A percentile compares a stretch with the other conserved stretches of the same genome.
Conservation (phyloP, 2,329 filamentous ascomycete species). For the Xylaria sp. region DNA sequence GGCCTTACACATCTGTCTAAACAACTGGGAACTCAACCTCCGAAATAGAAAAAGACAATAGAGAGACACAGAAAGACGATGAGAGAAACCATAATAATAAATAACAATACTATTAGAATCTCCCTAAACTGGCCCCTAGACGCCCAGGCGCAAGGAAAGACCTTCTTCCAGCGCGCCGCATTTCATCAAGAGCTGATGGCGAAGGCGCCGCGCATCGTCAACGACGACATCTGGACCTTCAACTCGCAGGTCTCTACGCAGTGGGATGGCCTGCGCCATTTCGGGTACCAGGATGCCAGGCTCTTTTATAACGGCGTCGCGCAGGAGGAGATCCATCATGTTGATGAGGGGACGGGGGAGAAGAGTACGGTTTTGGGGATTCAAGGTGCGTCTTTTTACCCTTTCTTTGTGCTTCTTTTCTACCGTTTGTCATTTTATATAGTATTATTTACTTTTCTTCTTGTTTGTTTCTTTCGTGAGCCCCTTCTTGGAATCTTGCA, state of each 20-base stretch:
- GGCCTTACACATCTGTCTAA: too few relatives aligned
- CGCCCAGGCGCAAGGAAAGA: conserved; percentile 59
- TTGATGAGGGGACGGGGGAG: conserved; percentile 28
- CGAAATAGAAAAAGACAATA: background rate
- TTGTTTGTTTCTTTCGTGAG: background rate
- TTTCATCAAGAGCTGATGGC: conserved; percentile 66
- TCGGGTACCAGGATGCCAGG: conserved; percentile 58
- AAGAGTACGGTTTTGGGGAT: conserved; percentile 34
- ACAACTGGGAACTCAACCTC: background rate
- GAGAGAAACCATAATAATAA: background rate
- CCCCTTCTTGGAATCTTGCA: background rate
- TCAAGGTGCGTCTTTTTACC: conserved; percentile 24
- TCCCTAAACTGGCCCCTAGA: conserved; percentile 71
- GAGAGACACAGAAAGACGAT: background rate
- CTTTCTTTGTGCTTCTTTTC: background rate
- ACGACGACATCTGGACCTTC: conserved; percentile 70
- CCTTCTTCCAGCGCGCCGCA: conserved; percentile 66
- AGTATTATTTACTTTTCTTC: background rate
- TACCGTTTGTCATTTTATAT: background rate
- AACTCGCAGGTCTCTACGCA: conserved; percentile 69
- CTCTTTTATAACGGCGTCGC: conserved; percentile 33
- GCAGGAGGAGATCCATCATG: conserved; percentile 33
- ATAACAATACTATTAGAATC: conserved; percentile 53
- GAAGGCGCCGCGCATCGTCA: conserved; percentile 63
- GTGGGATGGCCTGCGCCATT: conserved; percentile 67